phyloP scores from a whole-genome alignment of 371 early-diverging fungal species.

The Apophysomyces sp. region DNA sequence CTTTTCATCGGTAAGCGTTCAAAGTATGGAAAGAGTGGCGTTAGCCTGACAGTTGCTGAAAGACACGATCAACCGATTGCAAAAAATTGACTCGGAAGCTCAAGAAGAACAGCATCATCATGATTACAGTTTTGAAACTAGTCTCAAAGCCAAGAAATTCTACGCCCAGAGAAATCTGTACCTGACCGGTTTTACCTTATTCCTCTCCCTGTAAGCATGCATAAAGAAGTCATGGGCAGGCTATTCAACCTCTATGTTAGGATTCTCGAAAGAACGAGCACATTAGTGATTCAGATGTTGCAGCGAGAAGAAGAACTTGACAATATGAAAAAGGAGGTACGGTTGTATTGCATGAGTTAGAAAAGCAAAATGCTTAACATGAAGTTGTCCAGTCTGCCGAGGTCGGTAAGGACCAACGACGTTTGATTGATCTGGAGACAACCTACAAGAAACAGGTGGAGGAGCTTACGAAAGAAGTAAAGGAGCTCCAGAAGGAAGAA shows the following conservation, averaged over 20 bases:
- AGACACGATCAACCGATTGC: conserved; percentile 74
- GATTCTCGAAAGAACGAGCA: conserved; percentile 76
- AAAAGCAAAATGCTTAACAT: not conserved
- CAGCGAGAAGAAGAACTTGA: conserved; percentile 70
- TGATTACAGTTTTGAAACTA: conserved; percentile 58
- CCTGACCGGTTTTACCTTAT: conserved; percentile 85
- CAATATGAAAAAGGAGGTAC: conserved; percentile 52
- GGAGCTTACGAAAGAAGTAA: conserved; percentile 41
- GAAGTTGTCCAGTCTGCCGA: conserved; percentile 4
- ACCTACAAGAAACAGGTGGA: conserved; percentile 30
- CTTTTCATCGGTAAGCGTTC: conserved; percentile 57
- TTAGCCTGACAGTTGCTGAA: not conserved
- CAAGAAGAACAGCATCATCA: conserved; percentile 35
- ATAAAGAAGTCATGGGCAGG: not conserved
- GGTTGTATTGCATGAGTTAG: not conserved
- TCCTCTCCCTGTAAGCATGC: conserved; percentile 67
- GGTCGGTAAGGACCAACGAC: conserved; percentile 25
- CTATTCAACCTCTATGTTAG: conserved; percentile 15
- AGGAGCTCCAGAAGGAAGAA: conserved; percentile 52
- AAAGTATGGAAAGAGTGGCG: not conserved
- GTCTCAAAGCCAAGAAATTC: conserved; percentile 71
- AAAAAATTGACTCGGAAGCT: conserved; percentile 46
- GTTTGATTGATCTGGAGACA: conserved; percentile 33
- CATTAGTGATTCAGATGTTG: conserved; percentile 69
- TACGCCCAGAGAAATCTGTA: conserved; percentile 92